phyloP scores from a whole-genome alignment of 371 early-diverging fungal genomes.

The Capniomyces stellatus region DNA sequence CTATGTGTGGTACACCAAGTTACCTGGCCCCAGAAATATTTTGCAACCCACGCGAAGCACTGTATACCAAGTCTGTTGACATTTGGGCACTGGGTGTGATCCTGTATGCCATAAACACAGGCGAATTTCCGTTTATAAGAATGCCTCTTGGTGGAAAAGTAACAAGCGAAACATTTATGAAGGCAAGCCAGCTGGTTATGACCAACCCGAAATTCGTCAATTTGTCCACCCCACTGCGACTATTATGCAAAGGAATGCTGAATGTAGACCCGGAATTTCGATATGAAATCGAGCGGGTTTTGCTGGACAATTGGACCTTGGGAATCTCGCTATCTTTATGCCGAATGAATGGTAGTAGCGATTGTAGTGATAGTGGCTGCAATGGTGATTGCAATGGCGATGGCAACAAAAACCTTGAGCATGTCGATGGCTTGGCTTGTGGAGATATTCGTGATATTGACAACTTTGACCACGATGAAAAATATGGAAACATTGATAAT shows the following conservation, averaged over 20 bases:
- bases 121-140: slow-evolving; percentile 68
- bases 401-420: too few species aligned
- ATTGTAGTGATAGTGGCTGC: too few species aligned
- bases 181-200: slow-evolving; percentile 7
- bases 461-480: too few species aligned
- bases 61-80: slow-evolving; percentile 77
- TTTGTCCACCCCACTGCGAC: slow-evolving; percentile 9
- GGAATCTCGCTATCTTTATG: too few species aligned
- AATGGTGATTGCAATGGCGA: too few species aligned
- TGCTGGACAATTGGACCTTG: slow-evolving; percentile 17
- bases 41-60: slow-evolving; percentile 16
- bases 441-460: too few species aligned
- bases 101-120: slow-evolving; percentile 60
- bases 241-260: slow-evolving; percentile 14
- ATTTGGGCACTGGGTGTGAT: slow-evolving; percentile 94
- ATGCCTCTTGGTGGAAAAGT: slow-evolving; percentile 5
- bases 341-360: too few species aligned
- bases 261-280: slow-evolving; percentile 10
- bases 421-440: too few species aligned
- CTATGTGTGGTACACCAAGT: slow-evolving; percentile 91
- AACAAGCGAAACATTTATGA: slow-evolving; percentile 8
- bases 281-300: slow-evolving; percentile 11
- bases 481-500: slow-evolving; percentile 7
- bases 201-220: slow-evolving; percentile 7
- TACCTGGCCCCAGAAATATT: slow-evolving; percentile 67